Evolutionary conservation across 306 rosid genomes (phyloP).

Genomic region (Urtica urens): DNA sequence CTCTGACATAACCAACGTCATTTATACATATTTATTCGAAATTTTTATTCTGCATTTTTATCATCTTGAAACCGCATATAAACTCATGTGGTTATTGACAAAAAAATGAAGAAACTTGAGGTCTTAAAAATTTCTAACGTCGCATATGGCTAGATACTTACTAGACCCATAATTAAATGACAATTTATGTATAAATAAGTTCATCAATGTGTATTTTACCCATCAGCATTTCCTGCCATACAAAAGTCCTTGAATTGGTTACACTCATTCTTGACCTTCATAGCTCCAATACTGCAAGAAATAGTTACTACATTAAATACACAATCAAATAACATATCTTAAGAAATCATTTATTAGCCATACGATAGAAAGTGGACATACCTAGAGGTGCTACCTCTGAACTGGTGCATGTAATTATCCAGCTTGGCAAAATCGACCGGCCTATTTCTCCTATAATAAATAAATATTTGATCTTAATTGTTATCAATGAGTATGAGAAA

Average conservation of each 20-base stretch:
- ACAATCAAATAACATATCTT: background rate
- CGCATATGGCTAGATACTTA: background rate
- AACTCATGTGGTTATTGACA: no score
- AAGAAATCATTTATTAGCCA: no score
- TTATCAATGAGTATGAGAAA: background rate
- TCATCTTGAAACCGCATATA: no score
- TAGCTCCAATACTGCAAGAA: conserved; percentile 60
- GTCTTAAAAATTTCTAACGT: no score
- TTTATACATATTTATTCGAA: background rate
- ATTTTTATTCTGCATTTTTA: no score
- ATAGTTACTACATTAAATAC: conserved; percentile 1
- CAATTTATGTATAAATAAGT: background rate
- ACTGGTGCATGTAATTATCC: conserved; percentile 62
- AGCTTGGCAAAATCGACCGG: conserved; percentile 42
- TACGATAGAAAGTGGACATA: conserved; percentile 11
- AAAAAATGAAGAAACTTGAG: no score
- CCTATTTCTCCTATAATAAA: conserved; percentile 24
- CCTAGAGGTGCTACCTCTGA: conserved; percentile 79
- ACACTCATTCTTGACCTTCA: conserved; percentile 57
- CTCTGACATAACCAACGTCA: no score
- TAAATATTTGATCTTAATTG: background rate
- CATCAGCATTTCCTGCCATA: conserved; percentile 45
- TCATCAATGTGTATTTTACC: conserved; percentile 31
- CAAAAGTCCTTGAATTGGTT: conserved; percentile 45
- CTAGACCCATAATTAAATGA: background rate